A percentile compares a stretch with the other conserved stretches of the same genome.
These are phyloP conservation scores for Gossypium rotundifolium DNA, from an alignment of 345 rosid genomes.

Conservation along the genomic window DNA sequence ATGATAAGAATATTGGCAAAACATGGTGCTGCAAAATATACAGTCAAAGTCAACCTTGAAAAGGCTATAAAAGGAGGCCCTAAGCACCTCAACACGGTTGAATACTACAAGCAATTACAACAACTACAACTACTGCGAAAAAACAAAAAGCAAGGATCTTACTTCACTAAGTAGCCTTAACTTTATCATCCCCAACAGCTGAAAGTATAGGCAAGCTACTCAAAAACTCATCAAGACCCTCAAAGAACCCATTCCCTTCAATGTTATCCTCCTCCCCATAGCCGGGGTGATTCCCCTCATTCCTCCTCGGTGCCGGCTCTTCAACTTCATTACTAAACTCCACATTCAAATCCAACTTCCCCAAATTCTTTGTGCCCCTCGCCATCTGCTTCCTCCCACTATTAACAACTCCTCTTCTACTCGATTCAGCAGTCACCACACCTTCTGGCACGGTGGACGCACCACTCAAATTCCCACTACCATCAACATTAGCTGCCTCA, in stretches of 20 bases:
- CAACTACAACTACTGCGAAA: slow-evolving; percentile 21
- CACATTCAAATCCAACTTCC: slow-evolving; percentile 91
- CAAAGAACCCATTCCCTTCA: slow-evolving; percentile 79
- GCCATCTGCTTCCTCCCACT: slow-evolving; percentile 43
- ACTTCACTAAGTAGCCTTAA: slow-evolving; percentile 64
- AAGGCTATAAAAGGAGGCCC: not conserved
- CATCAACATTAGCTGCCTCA: slow-evolving; percentile 17
- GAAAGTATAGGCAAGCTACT: slow-evolving; percentile 89
- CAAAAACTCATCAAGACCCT: slow-evolving; percentile 95
- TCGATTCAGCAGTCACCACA: slow-evolving; percentile 20
- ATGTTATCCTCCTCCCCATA: slow-evolving; percentile 63
- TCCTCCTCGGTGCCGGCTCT: slow-evolving; percentile 42
- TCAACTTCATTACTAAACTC: slow-evolving; percentile 89
- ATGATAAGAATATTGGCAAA: not conserved
- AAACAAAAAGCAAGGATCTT: slow-evolving; percentile 27
- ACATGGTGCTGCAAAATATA: slow-evolving; percentile 9
- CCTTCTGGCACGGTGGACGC: slow-evolving; percentile 19
- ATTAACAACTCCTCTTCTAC: slow-evolving; percentile 32
- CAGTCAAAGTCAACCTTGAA: not conserved
- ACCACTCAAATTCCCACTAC: slow-evolving; percentile 18
- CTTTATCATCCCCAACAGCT: slow-evolving; percentile 74
- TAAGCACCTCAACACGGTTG: slow-evolving; percentile 7
- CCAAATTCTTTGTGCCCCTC: slow-evolving; percentile 52
- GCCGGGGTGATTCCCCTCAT: slow-evolving; percentile 42
- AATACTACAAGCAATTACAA: slow-evolving; percentile 28